Evolutionary conservation across 352 stramenopile species (phyloP).

Genomic region (Phytophthora melonis): DNA sequence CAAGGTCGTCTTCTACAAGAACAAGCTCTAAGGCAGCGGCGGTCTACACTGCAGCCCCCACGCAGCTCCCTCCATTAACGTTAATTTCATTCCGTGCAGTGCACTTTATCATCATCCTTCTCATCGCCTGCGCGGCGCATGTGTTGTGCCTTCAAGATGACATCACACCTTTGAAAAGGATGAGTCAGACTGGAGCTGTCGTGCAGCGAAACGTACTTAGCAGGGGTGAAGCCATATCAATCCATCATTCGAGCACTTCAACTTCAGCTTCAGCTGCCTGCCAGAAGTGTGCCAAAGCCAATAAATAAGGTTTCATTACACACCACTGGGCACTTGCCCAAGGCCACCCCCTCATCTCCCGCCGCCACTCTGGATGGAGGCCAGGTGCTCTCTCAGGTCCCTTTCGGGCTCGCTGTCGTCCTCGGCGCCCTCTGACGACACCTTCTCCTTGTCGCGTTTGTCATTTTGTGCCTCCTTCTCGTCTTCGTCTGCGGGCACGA

Average conservation of each 20-base stretch:
- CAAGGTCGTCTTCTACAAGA: conserved; percentile 94
- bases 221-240: conserved; percentile 14
- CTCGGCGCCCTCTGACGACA: conserved; percentile 12
- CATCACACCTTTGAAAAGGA: background rate
- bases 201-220: conserved; percentile 36
- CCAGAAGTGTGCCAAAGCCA: background rate
- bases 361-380: conserved; percentile 57
- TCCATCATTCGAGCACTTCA: conserved; percentile 12
- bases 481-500: conserved; percentile 6
- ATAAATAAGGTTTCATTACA: conserved; percentile 12
- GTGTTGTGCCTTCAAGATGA: background rate
- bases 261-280: background rate
- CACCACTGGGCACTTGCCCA: background rate
- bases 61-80: conserved; percentile 25
- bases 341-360: background rate
- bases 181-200: background rate
- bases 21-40: conserved; percentile 41
- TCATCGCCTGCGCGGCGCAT: too few relatives aligned
- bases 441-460: background rate
- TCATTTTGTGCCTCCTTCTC: background rate
- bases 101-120: conserved; percentile 24
- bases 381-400: conserved; percentile 53
- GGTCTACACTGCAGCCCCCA: conserved; percentile 1
- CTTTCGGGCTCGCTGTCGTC: conserved; percentile 40
- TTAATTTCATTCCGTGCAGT: conserved; percentile 35